Percentiles rank a stretch among this genome's conserved stretches.
phyloP scores from a whole-genome alignment of 768 basidiomycete species.

The Lactifluus volemus region DNA sequence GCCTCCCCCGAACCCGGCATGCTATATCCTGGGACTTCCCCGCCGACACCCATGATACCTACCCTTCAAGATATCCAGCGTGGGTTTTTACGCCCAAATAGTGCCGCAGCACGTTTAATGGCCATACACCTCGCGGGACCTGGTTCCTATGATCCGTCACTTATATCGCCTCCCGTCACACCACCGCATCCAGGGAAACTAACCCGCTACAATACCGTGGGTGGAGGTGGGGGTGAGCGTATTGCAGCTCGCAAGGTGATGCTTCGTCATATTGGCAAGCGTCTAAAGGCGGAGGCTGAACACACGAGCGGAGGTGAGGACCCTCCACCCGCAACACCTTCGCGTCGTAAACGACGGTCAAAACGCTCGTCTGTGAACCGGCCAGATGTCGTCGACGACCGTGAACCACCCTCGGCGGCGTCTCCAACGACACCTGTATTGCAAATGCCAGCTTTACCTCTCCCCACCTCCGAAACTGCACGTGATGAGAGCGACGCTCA shows the following conservation, averaged over 20 bases:
- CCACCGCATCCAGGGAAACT: constrained; percentile 42
- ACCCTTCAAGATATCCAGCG: constrained; percentile 71
- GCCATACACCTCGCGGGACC: constrained; percentile 80
- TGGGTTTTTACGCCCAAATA: constrained; percentile 80
- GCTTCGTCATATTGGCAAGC: constrained; percentile 52
- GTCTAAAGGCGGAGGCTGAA: constrained; percentile 51
- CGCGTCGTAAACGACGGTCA: constrained; percentile 17
- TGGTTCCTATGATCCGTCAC: constrained; percentile 48
- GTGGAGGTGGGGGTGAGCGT: constrained; percentile 75
- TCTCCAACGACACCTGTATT: constrained; percentile 20
- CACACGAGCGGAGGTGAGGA: constrained; percentile 56
- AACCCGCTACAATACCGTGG: constrained; percentile 68
- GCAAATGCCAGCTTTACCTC: constrained; percentile 9
- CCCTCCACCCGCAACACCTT: constrained; percentile 6
- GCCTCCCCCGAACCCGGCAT: constrained; percentile 43
- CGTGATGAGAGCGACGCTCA: constrained; percentile 4
- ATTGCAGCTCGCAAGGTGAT: constrained; percentile 61
- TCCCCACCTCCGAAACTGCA: constrained; percentile 8
- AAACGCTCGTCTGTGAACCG: constrained; percentile 14
- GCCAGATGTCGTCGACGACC: constrained; percentile 26
- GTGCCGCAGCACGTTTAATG: constrained; percentile 67
- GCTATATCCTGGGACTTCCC: constrained; percentile 57
- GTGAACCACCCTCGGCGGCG: constrained; percentile 23
- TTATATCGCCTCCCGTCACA: constrained; percentile 37
- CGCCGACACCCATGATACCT: constrained; percentile 60